Evolutionary conservation across 1,139 yeast species (phyloP), one percentile per base, ranked within the genome.

Genomic region (Lodderomyces jiufengensis): DNA sequence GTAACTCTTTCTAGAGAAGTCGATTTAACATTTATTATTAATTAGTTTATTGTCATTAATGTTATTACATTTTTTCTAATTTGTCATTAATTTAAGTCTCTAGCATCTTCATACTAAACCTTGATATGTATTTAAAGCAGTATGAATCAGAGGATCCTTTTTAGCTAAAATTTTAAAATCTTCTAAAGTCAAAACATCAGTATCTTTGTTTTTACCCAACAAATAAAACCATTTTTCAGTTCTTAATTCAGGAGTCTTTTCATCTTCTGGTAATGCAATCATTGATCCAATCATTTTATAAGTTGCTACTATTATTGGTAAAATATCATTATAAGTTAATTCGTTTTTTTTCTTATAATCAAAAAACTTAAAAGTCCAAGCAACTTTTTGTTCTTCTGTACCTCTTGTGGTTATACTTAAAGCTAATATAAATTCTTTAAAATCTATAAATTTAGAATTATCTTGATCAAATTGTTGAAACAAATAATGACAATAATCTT

Each of bases 211-310:
- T 54, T 85, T 84, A 44, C 80, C 86, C 73, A 87, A 73, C 40
- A 78, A 61, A 28, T 60, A 66, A 63, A 94, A 92, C 40, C 92
- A 80, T 67, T 88, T 88, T 39, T 79, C 76, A 3, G 88, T 88
- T 42, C 97, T 73, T 48, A 79, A 67, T 50, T 90, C 97, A 0
- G 98, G 98, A 0, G 97, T 88, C 34, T 79, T 77, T 51, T 90
- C 97, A 54, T 88, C 96, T n/a, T 80, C 92, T 6, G 90, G 88
- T 37, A 90, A 69, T 44, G 82, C 80, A 43, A 90, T 95, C 95
- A 90, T 90, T 2, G 90, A 75, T 1, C 98, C 99, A 40, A 92
- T 84, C 97, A 94, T 88, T 59, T 85, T 85, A 59, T 92, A 92
- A 26, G 92, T 86, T 20, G 97, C 85, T 21, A 74, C 70, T 7